Evolutionary conservation across 164 flowering plant species (phyloP), one percentile per base, ranked within the genome.

Genomic region (Macadamia tetraphylla): DNA sequence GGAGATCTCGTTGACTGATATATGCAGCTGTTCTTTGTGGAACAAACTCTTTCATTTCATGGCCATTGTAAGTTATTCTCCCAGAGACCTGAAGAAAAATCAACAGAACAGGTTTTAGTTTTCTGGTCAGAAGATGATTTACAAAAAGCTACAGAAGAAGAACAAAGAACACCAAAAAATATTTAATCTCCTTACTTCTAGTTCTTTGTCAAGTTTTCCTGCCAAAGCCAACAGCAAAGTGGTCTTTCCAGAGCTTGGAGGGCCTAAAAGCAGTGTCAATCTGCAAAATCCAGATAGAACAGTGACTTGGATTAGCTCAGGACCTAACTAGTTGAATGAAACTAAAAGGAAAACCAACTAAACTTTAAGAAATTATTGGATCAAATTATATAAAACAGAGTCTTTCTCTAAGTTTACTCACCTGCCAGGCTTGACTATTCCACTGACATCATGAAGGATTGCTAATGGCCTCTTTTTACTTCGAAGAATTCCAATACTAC

Each of bases 401-500:
- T 23, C 23, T 23, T 23, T 23, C 23, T 40, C 17, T n/a, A 11
- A 23, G 12, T 32, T 1, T 60, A 52, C 67, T 75, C 40, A 85
- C 92, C 92, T 81, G 66, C 80, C 13, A 42, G 96, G 93, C 76
- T 85, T 90, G 76, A 90, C 70, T 51, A 82, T 74, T 52, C 93
- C 96, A 65, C 87, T 88, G 18, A 85, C 85, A 78, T 87, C 87
- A 8, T 76, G 77, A 58, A 91, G 94, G 66, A 91, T 86, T 3
- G 79, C 68, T 15, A 84, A 9, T 0, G 71, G 76, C 56, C 70
- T 81, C 79, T 84, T 87, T 58, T 75, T 73, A 59, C 70, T 86
- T 0, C 83, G 77, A 59, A 86, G 75, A 17, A 89, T 10, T 65
- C 69, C 81, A 12, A 87, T 68, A 57, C 0, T 29, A 62, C 66